Base-by-base conservation (phyloP, 768 basidiomycete species). In the Rhizopogon salebrosus region DNA sequence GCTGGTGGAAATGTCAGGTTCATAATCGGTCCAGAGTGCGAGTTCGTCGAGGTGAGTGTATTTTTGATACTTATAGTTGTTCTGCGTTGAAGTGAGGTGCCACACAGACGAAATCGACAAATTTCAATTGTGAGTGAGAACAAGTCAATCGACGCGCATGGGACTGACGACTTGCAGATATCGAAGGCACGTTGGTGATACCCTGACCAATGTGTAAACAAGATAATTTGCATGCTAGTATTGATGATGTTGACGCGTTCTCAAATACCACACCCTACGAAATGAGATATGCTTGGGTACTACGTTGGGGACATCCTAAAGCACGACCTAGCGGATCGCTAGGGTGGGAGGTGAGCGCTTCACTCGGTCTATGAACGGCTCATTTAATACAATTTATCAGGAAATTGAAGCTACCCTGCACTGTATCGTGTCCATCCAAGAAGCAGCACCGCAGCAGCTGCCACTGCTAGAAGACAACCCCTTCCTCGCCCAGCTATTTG, bases 381-480 rank as follows among this genome's bases (percentile, higher is more conserved):
- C 1, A 53, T n/a, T 11, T 1, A 13, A 24, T 26, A 48, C 20
- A 4, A 16, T 7, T 10, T 26, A 38, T 49, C 57, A 95, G 91
- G 85, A 90, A 54, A 79, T 93, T 36, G 95, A 98, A 69, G 89
- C 89, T 2, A 85, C 85, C 0, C 66, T 98, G 6, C 90, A 95
- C 62, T 94, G 90, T 62, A 76, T 95, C 36, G 84, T 85, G 72
- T 87, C 87, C 6, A 77, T 93, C 8, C 90, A 95, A 61, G 95
- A 98, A 74, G 92, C 92, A 1, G 76, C 95, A 24, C 84, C 83
- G 3, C n/a, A n/a, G n/a, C n/a, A n/a, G n/a, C n/a, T n/a, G n/a
- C n/a, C n/a, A n/a, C n/a, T n/a, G n/a, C 58, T 82, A 1, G 78
- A 80, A 36, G 74, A 78, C 50, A 78, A 78, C 48, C 63, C 70